A percentile compares a stretch with the other conserved stretches of the same genome.
phyloP scores from a whole-genome alignment of 352 stramenopile genomes.

The Plasmopara muralis region DNA sequence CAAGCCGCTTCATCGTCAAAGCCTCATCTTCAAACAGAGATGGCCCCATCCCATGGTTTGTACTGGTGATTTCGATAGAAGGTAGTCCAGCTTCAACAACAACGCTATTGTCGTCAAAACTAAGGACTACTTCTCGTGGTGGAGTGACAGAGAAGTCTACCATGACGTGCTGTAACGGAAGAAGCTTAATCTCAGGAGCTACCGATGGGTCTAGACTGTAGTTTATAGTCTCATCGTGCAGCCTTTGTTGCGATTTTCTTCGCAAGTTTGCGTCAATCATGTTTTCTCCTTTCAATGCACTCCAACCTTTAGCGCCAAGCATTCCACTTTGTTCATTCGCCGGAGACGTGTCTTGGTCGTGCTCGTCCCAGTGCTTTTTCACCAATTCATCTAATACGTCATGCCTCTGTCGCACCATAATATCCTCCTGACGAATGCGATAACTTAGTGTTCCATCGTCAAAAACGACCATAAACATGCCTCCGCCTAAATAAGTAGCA shows the following conservation, averaged over 20 bases:
- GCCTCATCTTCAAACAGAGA: conserved; percentile 35
- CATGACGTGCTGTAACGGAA: conserved; percentile 29
- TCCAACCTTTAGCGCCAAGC: conserved; percentile 2
- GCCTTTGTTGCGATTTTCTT: conserved; percentile 3
- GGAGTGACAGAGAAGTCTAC: conserved; percentile 43
- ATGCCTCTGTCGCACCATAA: conserved; percentile 34
- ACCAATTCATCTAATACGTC: conserved; percentile 1
- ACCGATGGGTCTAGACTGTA: conserved; percentile 2
- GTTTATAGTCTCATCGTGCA: conserved; percentile 3
- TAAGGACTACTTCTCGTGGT: conserved; percentile 29
- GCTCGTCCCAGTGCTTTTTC: conserved; percentile 5
- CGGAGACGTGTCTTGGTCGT: conserved; percentile 3
- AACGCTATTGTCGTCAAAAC: conserved; percentile 12
- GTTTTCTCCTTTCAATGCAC: neutral
- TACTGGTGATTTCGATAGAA: neutral
- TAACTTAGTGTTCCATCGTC: conserved; percentile 73
- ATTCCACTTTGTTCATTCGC: conserved; percentile 4
- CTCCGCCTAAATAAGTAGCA: conserved; percentile 56
- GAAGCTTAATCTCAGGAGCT: conserved; percentile 13
- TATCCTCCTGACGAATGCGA: conserved; percentile 56
- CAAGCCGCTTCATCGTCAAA: conserved; percentile 59
- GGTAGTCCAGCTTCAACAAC: conserved; percentile 4
- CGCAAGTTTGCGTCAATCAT: conserved; percentile 1
- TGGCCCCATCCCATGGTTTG: conserved; percentile 15
- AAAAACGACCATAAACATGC: conserved; percentile 75